Evolutionary conservation across 1,139 yeast species (phyloP).

Genomic region (Pichia terricola): DNA sequence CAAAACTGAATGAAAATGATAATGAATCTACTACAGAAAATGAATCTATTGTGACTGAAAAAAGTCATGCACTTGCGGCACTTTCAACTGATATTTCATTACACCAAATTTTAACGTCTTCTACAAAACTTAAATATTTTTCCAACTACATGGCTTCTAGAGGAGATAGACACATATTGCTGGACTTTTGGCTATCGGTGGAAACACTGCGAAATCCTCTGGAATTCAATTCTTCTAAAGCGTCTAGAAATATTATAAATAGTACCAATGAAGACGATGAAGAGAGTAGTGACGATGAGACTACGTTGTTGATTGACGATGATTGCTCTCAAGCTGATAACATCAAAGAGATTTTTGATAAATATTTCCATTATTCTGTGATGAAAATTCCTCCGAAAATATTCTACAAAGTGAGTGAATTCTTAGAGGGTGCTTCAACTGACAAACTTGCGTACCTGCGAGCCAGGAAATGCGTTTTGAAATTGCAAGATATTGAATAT

Average conservation of each 20-base stretch:
- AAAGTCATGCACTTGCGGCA: not conserved
- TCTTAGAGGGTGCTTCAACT: slow-evolving; percentile 17
- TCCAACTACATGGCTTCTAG: slow-evolving; percentile 47
- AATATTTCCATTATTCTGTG: slow-evolving; percentile 30
- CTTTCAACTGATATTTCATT: slow-evolving; percentile 16
- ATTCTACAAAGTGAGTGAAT: slow-evolving; percentile 27
- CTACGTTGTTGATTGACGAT: slow-evolving; percentile 21
- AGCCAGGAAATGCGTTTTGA: slow-evolving; percentile 50
- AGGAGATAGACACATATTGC: slow-evolving; percentile 29
- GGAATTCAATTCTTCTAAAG: slow-evolving; percentile 28
- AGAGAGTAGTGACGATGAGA: slow-evolving; percentile 18
- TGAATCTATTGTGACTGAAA: not conserved
- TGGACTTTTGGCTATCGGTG: slow-evolving; percentile 61
- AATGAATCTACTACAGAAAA: not conserved
- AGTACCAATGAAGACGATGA: slow-evolving; percentile 11
- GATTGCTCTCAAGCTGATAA: slow-evolving; percentile 40
- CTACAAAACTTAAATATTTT: slow-evolving; percentile 41
- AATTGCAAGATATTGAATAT: slow-evolving; percentile 45
- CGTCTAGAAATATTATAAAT: not conserved
- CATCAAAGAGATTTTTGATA: slow-evolving; percentile 36
- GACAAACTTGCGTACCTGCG: slow-evolving; percentile 26
- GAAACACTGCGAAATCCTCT: slow-evolving; percentile 66
- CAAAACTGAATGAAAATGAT: not conserved
- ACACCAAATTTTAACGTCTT: slow-evolving; percentile 34
- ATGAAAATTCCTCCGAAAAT: slow-evolving; percentile 25